Percentiles rank a stretch among this genome's conserved stretches.
phyloP scores from a whole-genome alignment of 148 eudicot species.

The Rhododendron henanense region DNA sequence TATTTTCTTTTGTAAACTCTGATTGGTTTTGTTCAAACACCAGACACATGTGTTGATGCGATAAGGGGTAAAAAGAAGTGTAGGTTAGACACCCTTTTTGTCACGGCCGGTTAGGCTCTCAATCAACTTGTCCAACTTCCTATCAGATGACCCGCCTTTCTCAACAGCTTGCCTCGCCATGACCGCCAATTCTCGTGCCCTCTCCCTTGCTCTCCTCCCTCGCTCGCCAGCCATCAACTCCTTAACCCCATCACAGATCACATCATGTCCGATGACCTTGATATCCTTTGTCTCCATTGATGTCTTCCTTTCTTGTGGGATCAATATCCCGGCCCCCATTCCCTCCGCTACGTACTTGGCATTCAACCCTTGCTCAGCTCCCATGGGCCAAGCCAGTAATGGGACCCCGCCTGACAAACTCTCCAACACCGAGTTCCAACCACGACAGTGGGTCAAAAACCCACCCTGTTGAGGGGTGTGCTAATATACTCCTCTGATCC shows the following conservation, averaged over 20 bases:
- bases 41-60: too few relatives aligned
- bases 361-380: neutral
- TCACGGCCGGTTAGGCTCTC: too few relatives aligned
- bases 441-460: neutral
- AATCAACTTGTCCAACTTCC: too few relatives aligned
- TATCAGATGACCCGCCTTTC: too few relatives aligned
- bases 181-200: too few relatives aligned
- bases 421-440: neutral
- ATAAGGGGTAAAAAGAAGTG: too few relatives aligned
- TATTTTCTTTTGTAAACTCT: too few relatives aligned
- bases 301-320: neutral
- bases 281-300: neutral
- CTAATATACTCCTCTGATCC: slow-evolving; percentile 2
- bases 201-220: too few relatives aligned
- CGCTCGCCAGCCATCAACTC: too few relatives aligned
- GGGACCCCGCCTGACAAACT: neutral
- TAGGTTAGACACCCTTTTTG: too few relatives aligned
- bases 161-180: too few relatives aligned
- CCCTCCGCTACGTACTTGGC: neutral
- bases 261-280: neutral
- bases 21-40: too few relatives aligned
- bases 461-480: slow-evolving; percentile 2
- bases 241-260: neutral
- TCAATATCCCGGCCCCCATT: neutral
- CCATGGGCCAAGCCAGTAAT: neutral